Base-by-base conservation (phyloP, 805 yeast genomes). In the Metschnikowia santaceciliae region DNA sequence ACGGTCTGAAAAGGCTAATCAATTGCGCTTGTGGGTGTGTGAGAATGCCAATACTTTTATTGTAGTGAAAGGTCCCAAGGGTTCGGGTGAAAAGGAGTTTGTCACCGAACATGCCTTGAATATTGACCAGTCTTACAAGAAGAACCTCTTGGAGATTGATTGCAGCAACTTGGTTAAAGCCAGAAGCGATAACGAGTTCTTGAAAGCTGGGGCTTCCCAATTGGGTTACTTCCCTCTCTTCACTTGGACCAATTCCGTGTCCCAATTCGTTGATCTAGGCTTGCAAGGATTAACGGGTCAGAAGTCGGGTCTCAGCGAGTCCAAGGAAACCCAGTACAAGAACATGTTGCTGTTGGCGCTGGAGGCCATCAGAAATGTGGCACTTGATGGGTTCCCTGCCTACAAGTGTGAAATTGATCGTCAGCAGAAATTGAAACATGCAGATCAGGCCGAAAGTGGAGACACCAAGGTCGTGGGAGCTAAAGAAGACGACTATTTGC, bases 231-330 rank as follows among this genome's bases (percentile, higher is more conserved):
- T 81, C 73, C 99, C 99, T 0, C 84, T 89, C 5, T 94, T 94
- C 66, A 88, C 97, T 20, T 92, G 97, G 96, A 71, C 91, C 53
- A 89, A 89, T 65, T 80, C 86, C 2, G 71, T 91, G 11, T 82
- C 96, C 0, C 81, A 83, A 51, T 83, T 90, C 52, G 71, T 89
- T 43, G 99, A 94, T 69, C 75, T 94, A 60, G 89, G 84, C 49
- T 86, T 88, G 17, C 96, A 90, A 63, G 92, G 97, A 51, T 66
- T 92, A 39, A 90, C 96, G 0, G 99, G 98, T 1, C 97, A 90
- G 64, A 91, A 90, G 63, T 86, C 96, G 3, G 97, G 97, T 1
- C 72, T 91, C 44, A 81, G 91, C 32, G 97, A 91, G 63, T 72
- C 88, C 2, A 84, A 84, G 54, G 97, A 91, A 58, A 69, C 86